Percentiles rank a stretch among this genome's conserved stretches.
Conservation (phyloP, 169 alveolate species). For the Babesia caballi region DNA sequence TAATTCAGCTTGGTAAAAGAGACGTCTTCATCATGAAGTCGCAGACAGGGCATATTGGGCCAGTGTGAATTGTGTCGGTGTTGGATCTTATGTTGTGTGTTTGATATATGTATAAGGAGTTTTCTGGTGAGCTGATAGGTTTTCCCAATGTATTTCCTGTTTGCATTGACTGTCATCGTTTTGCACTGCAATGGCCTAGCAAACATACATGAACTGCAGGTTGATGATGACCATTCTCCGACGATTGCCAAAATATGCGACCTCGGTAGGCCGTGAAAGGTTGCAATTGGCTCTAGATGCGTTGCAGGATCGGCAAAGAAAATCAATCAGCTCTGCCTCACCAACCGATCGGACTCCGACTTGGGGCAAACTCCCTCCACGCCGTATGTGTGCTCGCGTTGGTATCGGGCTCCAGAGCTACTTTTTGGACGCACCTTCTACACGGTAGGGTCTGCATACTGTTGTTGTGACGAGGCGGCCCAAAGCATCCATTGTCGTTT, state of each 20-base stretch:
- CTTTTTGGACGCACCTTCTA: constrained; percentile 69
- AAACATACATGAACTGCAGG: constrained; percentile 27
- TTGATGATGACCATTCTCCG: constrained; percentile 57
- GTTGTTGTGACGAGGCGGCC: too few species aligned
- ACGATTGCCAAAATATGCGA: constrained; percentile 70
- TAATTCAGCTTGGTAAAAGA: neutral
- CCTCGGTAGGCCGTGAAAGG: constrained; percentile 43
- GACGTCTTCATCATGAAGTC: neutral
- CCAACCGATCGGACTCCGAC: constrained; percentile 59
- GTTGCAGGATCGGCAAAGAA: constrained; percentile 21
- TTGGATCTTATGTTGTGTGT: neutral
- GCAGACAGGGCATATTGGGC: neutral
- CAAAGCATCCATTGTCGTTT: too few species aligned
- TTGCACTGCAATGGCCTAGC: too few species aligned
- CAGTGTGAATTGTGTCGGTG: neutral
- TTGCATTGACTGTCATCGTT: too few species aligned
- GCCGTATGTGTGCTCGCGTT: constrained; percentile 75
- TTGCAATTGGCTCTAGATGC: neutral
- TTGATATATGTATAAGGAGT: neutral
- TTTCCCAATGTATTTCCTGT: too few species aligned
- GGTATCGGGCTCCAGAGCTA: constrained; percentile 78
- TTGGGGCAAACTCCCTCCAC: constrained; percentile 57
- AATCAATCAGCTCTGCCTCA: constrained; percentile 17
- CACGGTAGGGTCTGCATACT: constrained; percentile 47
- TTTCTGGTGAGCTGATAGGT: too few species aligned